Base-by-base conservation (phyloP, 345 rosid genomes). In the Brassica carinata region DNA sequence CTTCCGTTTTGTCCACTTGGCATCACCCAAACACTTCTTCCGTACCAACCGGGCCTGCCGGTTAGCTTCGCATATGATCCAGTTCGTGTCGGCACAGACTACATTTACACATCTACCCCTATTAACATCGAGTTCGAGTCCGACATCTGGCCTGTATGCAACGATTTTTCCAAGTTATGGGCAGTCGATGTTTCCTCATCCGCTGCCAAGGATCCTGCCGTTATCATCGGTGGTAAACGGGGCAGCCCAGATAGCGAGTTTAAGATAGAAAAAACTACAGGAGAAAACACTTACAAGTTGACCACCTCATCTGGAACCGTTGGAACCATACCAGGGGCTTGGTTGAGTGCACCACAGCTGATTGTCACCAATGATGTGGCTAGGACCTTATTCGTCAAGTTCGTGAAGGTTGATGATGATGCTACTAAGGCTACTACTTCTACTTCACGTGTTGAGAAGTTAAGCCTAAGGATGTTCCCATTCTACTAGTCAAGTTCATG, bases 381-480 rank as follows among this genome's bases (percentile, higher is more conserved):
- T 36, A 36, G 6, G 43, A 36, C 43, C 43, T 36, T 36, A 36
- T 36, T 36, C 43, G 43, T 36, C 43, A 1, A 36, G 43, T 36
- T 36, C 43, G 43, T 36, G 43, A 36, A 36, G 43, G 43, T 36
- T 7, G 43, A 1, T 6, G 34, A 31, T 31, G 43, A 36, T 36
- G 43, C 8, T 51, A 11, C 70, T 30, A 77, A 5, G 1, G n/a
- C 57, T 7, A 36, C 55, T 14, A 48, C 15, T 48, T 4, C 55
- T 48, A 13, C 55, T 48, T 11, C 55, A 69, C 13, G 80, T 58
- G 74, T 77, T 69, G 80, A 68, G 68, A 69, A 43, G 59, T 8
- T 53, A 26, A 67, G 59, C 34, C 59, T 64, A n/a, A 51, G 45
- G 66, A 64, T 78, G 77, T 71, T 78, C 43, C 82, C 76, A 0